Conservation (phyloP, 106 monocot genomes). For the Apostasia ramifera region DNA sequence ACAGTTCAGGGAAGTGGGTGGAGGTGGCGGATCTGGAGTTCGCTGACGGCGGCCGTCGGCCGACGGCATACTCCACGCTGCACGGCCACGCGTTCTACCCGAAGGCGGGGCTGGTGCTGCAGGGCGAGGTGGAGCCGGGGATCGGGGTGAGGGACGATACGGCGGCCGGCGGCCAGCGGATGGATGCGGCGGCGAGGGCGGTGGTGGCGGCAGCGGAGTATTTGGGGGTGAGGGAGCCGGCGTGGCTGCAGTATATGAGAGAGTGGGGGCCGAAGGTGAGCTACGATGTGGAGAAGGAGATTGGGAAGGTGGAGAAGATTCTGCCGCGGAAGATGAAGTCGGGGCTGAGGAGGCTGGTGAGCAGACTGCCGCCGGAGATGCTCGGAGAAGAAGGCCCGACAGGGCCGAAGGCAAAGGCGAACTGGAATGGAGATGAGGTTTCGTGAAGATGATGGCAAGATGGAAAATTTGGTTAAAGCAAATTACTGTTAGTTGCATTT, state of each 20-base stretch:
- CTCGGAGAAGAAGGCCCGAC: conserved; percentile 72
- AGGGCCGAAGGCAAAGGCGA: conserved; percentile 64
- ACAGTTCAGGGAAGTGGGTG: conserved; percentile 63
- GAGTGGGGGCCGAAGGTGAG: conserved; percentile 74
- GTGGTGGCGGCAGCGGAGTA: conserved; percentile 49
- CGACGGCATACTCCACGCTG: conserved; percentile 49
- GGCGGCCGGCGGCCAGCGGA: conserved; percentile 25
- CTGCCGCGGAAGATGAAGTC: conserved; percentile 44
- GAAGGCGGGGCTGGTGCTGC: conserved; percentile 47
- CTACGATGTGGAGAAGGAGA: conserved; percentile 41
- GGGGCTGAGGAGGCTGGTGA: conserved; percentile 36
- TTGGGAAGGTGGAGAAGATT: conserved; percentile 29
- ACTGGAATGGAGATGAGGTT: conserved; percentile 51
- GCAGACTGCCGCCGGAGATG: conserved; percentile 43
- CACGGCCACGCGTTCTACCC: conserved; percentile 69
- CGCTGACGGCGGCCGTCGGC: conserved; percentile 10
- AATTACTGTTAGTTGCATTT: no score
- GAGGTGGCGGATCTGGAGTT: conserved; percentile 49
- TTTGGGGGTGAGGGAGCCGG: conserved; percentile 36
- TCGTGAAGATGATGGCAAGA: background rate
- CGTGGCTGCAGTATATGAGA: conserved; percentile 64
- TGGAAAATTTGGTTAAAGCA: no score
- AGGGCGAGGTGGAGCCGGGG: conserved; percentile 29
- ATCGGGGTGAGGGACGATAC: conserved; percentile 69
- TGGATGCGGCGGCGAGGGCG: conserved; percentile 39